Conservation (phyloP, 306 rosid genomes). For the Clitoria ternatea region DNA sequence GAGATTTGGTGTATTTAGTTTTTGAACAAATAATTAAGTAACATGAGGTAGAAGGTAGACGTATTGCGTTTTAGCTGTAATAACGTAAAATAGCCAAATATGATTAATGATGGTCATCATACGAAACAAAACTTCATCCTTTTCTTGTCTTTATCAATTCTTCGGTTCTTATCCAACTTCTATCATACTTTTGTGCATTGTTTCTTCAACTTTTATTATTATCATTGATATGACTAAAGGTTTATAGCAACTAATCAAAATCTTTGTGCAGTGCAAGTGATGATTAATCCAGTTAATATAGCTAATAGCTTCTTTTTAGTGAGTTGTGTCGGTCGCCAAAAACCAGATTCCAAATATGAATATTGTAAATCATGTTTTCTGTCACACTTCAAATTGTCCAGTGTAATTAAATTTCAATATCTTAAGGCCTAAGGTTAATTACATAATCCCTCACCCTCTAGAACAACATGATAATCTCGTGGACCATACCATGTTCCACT, state of each 20-base stretch:
- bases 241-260: not conserved
- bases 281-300: not conserved
- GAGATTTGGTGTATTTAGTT: no score
- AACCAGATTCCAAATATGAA: no score
- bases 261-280: not conserved
- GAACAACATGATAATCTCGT: not conserved
- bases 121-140: not conserved
- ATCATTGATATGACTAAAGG: not conserved
- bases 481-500: not conserved
- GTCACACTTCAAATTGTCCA: not conserved
- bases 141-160: not conserved
- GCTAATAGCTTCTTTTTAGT: no score
- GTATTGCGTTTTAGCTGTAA: not conserved
- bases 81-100: not conserved
- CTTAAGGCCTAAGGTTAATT: constrained; percentile 6
- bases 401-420: not conserved
- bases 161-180: not conserved
- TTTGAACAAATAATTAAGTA: not conserved
- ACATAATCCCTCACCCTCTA: not conserved
- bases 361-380: not conserved
- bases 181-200: not conserved
- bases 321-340: not conserved
- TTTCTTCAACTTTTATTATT: not conserved
- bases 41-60: not conserved
- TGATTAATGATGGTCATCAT: not conserved